Conservation (phyloP, 768 basidiomycete species). For the Pulveroboletus sp. region DNA sequence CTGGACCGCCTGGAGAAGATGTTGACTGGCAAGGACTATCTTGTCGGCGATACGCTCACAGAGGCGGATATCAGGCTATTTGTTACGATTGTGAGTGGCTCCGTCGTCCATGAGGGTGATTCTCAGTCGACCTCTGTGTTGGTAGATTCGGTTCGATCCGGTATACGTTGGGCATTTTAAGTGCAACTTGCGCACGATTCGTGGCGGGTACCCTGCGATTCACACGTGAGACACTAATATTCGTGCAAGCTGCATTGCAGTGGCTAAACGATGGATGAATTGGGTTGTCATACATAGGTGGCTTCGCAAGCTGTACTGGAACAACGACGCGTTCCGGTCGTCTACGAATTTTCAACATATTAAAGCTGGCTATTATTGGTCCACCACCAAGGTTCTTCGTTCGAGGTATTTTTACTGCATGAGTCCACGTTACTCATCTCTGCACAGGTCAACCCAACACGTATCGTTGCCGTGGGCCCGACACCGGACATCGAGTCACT, state of each 20-base stretch:
- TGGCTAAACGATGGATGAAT: constrained; percentile 1
- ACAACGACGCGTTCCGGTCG: constrained; percentile 77
- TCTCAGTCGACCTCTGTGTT: neutral
- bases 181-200: constrained; percentile 83
- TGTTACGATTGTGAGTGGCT: constrained; percentile 75
- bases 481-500: constrained; percentile 62
- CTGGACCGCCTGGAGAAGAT: constrained; percentile 80
- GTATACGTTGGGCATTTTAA: constrained; percentile 94
- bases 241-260: neutral
- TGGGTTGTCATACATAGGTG: constrained; percentile 43
- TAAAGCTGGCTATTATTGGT: constrained; percentile 41
- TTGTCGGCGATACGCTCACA: constrained; percentile 79
- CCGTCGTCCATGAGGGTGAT: neutral
- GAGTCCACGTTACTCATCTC: neutral
- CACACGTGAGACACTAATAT: constrained; percentile 38
- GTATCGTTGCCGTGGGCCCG: constrained; percentile 75
- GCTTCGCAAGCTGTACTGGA: constrained; percentile 90
- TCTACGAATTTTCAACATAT: constrained; percentile 86
- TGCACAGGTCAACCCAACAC: constrained; percentile 70
- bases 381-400: constrained; percentile 21
- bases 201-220: constrained; percentile 81
- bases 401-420: neutral
- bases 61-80: constrained; percentile 84
- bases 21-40: constrained; percentile 73
- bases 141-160: constrained; percentile 79